Evolutionary conservation across 306 rosid species (phyloP), one percentile per base, ranked within the genome.

Genomic region (Sindora glabra): DNA sequence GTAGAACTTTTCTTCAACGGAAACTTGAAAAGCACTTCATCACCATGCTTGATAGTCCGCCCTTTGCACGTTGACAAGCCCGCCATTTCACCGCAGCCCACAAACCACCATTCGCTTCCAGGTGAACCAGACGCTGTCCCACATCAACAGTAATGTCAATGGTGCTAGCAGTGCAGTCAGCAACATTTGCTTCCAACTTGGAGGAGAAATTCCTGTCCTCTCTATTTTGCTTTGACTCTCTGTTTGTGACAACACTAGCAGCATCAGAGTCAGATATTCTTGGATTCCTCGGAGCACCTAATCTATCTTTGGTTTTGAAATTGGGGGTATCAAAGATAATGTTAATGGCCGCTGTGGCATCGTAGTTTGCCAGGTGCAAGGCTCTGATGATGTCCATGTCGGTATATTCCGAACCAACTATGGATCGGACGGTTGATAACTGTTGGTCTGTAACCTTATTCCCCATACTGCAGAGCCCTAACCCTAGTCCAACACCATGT

Each of bases 381-480:
- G 98, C 96, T 81, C 98, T 81, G 77, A 85, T 74, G 36, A 88
- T 74, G 52, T 91, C 98, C 98, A 85, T 91, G 46, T 91, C 91
- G 37, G 86, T 61, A 74, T 77, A 88, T 38, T 78, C 92, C 14
- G 83, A 59, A 42, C 89, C 94, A 14, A 91, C 86, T 29, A 88
- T 72, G 65, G 96, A 79, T 42, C 89, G 81, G 59, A 91, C 83
- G 64, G 95, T 85, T 72, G 89, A 71, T n/a, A 85, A 44, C 1
- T 81, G 80, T 45, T 83, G 79, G 23, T 86, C 96, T 14, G 79
- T 67, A 8, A 83, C 67, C 73, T 88, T 91, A 73, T 73, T 88
- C 36, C 79, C 89, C 96, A 91, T 91, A 15, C 60, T 41, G 16
- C 13, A 21, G 34, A 63, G 70, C 60, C 54, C 72, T 68, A 86